Conservation (phyloP, 1,139 yeast genomes). For the Sugiyamaella japonica region DNA sequence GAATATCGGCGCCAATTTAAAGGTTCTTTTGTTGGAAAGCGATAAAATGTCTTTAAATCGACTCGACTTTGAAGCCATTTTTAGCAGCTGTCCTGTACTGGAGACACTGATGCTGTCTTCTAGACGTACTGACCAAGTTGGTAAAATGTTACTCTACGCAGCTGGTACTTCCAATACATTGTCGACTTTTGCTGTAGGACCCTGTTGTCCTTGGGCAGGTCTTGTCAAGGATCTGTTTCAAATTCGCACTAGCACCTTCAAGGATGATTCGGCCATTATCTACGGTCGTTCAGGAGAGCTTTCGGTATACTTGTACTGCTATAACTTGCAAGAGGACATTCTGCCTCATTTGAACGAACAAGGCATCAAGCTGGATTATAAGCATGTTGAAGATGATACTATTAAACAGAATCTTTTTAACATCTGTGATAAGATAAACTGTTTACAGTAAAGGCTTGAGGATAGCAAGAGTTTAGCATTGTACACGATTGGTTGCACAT, state of each 20-base stretch:
- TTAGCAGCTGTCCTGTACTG: not conserved
- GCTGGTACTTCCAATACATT: conserved; percentile 1
- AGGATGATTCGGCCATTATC: conserved; percentile 1
- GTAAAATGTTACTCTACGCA: conserved; percentile 1
- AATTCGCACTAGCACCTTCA: not conserved
- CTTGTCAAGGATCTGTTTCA: conserved; percentile 1
- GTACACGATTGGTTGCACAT: too few relatives aligned
- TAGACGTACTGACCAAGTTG: not conserved
- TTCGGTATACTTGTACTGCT: conserved; percentile 1
- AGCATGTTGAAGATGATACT: not conserved
- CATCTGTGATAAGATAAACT: conserved; percentile 1
- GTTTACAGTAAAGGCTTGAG: too few relatives aligned
- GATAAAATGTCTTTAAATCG: not conserved
- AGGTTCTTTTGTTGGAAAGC: not conserved
- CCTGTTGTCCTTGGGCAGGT: not conserved
- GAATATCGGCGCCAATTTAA: not conserved
- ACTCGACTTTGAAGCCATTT: not conserved
- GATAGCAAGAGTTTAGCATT: too few relatives aligned
- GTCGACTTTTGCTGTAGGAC: conserved; percentile 1
- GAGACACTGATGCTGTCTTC: conserved; percentile 3
- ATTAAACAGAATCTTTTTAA: not conserved
- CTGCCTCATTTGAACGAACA: not conserved
- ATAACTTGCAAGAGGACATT: not conserved
- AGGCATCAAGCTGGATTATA: not conserved
- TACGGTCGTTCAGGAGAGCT: not conserved